Evolutionary conservation across 2,329 filamentous ascomycete genomes (phyloP), one percentile per base, ranked within the genome.

Genomic region (Penicillium sp.): DNA sequence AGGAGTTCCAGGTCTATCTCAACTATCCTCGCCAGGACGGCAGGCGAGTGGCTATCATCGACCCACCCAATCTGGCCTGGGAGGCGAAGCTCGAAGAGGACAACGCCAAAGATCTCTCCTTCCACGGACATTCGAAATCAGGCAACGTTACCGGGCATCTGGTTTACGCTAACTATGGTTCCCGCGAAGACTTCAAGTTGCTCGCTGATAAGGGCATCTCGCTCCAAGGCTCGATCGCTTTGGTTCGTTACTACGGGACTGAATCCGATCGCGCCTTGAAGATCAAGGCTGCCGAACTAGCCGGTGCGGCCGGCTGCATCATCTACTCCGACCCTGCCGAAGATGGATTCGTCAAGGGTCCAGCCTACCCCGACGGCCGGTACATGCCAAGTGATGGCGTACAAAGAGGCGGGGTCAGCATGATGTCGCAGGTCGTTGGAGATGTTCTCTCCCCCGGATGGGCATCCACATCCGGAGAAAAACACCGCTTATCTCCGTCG

Each of bases 391-490:
- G 83, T 1, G 91, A 94, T 67, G 89, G 87, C 43, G 89, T 97
- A 2, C 91, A 94, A 71, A 83, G 93, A 67, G 92, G 89, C 4
- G 83, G 86, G 4, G 94, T 97, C 24, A 88, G 88, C 58, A 75
- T 96, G 64, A 89, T 85, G 77, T 92, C 86, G 67, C 92, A 87
- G 85, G 84, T 96, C 14, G 76, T 95, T 0, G 94, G 94, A 36
- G 94, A 99, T 73, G 88, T 92, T n/a, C 81, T 97, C 43, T 96
- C 91, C 0, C 94, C 94, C 2, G 92, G 92, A 4, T 92, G 86
- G 81, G 87, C 90, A 55, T 80, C 78, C 5, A 75, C 71, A 4
- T 75, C 78, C 6, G 71, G 67, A 10, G 75, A 80, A 63, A 74
- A 73, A 52, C 83, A 86, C 42, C 84, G 91, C 47, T 79, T 94